These are phyloP conservation scores for Colletotrichum viniferum DNA, from an alignment of 2,329 filamentous ascomycete genomes.

Conservation along the genomic window DNA sequence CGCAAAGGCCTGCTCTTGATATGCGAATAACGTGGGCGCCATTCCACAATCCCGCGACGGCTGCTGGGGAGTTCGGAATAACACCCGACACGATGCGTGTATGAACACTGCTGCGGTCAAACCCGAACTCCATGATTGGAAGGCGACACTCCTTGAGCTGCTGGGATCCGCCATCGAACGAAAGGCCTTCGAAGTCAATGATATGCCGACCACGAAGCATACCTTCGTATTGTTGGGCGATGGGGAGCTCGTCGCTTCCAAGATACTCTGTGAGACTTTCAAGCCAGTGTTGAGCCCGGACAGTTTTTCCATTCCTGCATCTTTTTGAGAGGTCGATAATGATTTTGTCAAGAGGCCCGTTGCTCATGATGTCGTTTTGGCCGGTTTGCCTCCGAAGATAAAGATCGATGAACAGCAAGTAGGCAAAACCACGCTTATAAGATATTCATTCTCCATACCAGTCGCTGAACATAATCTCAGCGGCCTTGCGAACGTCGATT, in stretches of 20 bases:
- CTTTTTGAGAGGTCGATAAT: background rate
- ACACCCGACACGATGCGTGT: background rate
- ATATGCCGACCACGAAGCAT: background rate
- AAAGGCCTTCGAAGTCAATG: background rate
- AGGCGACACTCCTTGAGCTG: background rate
- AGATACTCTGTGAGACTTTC: background rate
- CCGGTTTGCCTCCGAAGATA: background rate
- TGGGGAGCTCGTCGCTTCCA: background rate
- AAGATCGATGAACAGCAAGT: slow-evolving; percentile 1
- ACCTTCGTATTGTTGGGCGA: background rate
- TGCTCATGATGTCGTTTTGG: background rate
- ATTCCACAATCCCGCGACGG: background rate
- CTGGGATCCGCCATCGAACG: background rate
- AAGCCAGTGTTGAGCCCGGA: background rate
- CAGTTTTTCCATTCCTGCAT: background rate
- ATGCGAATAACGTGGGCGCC: background rate
- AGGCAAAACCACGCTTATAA: slow-evolving; percentile 2
- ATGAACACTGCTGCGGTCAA: background rate
- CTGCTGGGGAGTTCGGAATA: background rate
- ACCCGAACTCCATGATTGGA: background rate
- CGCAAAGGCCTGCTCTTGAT: background rate
- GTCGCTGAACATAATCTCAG: slow-evolving; percentile 8
- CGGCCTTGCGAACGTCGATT: slow-evolving; percentile 1
- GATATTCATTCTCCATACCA: slow-evolving; percentile 21
- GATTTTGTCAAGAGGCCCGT: background rate